Conservation (phyloP, 257 asterid genomes). For the Nicotiana tabacum region DNA sequence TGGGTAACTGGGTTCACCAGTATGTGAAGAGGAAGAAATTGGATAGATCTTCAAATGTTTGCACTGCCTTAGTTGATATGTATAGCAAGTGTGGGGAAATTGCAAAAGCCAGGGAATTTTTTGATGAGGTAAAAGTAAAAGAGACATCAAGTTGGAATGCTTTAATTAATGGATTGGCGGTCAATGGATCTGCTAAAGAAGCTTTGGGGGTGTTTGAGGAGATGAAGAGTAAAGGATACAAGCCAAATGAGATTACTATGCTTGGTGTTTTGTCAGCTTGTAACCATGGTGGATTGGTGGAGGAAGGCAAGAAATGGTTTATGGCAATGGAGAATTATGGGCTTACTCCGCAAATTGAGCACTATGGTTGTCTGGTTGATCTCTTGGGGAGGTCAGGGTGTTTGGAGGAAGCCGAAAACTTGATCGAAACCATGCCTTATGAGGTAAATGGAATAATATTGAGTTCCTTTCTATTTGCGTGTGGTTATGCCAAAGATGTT, state of each 20-base stretch:
- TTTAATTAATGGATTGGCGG: conserved; percentile 79
- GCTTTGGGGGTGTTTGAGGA: conserved; percentile 57
- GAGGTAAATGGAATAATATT: conserved; percentile 81
- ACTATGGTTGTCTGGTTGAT: conserved; percentile 83
- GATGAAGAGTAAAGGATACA: conserved; percentile 50
- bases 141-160: conserved; percentile 84
- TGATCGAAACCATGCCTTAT: conserved; percentile 77
- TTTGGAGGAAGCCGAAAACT: conserved; percentile 75
- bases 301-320: conserved; percentile 83
- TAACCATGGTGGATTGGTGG: conserved; percentile 86
- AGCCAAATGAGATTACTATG: conserved; percentile 69
- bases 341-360: conserved; percentile 58
- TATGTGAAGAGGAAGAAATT: conserved; percentile 56
- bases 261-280: conserved; percentile 89
- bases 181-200: conserved; percentile 72
- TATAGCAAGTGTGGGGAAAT: conserved; percentile 85
- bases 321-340: conserved; percentile 46
- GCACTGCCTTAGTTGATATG: conserved; percentile 86
- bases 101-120: conserved; percentile 54
- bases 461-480: conserved; percentile 79
- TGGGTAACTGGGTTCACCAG: conserved; percentile 73
- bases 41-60: conserved; percentile 62
- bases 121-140: conserved; percentile 36
- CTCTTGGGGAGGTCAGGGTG: conserved; percentile 82
- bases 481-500: conserved; percentile 77